A percentile compares a stretch with the other conserved stretches of the same genome.
phyloP scores from a whole-genome alignment of 768 basidiomycete species.

The Mycena haematopus region DNA sequence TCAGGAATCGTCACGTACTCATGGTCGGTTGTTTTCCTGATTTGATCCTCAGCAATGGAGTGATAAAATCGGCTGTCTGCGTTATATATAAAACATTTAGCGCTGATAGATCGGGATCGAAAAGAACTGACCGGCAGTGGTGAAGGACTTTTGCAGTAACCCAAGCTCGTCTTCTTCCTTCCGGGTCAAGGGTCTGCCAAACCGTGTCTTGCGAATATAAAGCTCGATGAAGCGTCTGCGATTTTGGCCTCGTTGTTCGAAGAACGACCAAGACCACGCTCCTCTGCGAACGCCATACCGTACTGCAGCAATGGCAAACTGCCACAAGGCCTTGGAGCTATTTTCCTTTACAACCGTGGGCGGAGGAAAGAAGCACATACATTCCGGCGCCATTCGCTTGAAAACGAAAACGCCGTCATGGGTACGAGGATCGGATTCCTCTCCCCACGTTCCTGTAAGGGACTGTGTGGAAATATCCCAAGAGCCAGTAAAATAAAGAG shows the following conservation, averaged over 20 bases:
- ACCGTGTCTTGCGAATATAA: slow-evolving; percentile 30
- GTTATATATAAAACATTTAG: not conserved
- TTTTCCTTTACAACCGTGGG: slow-evolving; percentile 34
- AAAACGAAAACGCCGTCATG: slow-evolving; percentile 34
- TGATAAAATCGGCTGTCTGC: slow-evolving; percentile 29
- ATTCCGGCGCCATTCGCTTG: slow-evolving; percentile 33
- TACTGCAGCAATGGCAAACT: slow-evolving; percentile 37
- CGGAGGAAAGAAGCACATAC: slow-evolving; percentile 36
- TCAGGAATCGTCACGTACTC: slow-evolving; percentile 24
- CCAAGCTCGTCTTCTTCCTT: slow-evolving; percentile 32
- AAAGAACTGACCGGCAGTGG: slow-evolving; percentile 32
- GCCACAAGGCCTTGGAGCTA: slow-evolving; percentile 37
- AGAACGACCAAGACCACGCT: slow-evolving; percentile 39
- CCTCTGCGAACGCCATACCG: slow-evolving; percentile 32
- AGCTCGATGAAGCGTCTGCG: slow-evolving; percentile 36
- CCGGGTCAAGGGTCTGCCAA: slow-evolving; percentile 29
- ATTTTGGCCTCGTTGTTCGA: slow-evolving; percentile 35
- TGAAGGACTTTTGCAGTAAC: slow-evolving; percentile 26
- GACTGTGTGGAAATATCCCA: slow-evolving; percentile 15
- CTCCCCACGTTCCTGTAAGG: slow-evolving; percentile 29
- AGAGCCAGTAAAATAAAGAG: slow-evolving; percentile 26
- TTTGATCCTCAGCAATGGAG: slow-evolving; percentile 29
- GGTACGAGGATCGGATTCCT: slow-evolving; percentile 19
- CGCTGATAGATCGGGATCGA: too few species aligned
- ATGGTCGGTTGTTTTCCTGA: slow-evolving; percentile 34